A percentile compares a stretch with the other conserved stretches of the same genome.
Evolutionary conservation across 2,329 filamentous ascomycete species (phyloP).

Genomic region (Colletotrichum sansevieriae): DNA sequence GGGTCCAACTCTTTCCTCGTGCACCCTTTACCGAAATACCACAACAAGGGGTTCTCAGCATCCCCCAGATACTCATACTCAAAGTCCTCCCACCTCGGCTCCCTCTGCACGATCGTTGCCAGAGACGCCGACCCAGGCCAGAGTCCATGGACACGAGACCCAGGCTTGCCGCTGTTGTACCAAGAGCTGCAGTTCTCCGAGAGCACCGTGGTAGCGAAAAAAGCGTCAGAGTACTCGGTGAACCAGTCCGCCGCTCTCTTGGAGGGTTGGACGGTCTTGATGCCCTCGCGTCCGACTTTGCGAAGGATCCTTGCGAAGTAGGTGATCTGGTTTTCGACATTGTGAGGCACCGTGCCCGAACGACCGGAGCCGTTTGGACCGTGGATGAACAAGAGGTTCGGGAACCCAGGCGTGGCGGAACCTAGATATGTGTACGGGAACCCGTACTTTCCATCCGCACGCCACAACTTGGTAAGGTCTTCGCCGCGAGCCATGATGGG

Average conservation of each 20-base stretch:
- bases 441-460: constrained; percentile 65
- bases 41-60: constrained; percentile 67
- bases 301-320: constrained; percentile 77
- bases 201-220: constrained; percentile 67
- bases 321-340: constrained; percentile 74
- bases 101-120: constrained; percentile 67
- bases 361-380: constrained; percentile 71
- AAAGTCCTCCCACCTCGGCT: constrained; percentile 70
- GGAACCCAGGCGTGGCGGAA: constrained; percentile 72
- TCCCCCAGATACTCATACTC: constrained; percentile 61
- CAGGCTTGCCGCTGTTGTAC: constrained; percentile 77
- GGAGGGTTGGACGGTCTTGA: constrained; percentile 70
- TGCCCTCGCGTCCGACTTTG: constrained; percentile 75
- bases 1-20: constrained; percentile 69
- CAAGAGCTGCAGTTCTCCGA: constrained; percentile 76
- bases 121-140: constrained; percentile 79
- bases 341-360: constrained; percentile 76
- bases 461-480: constrained; percentile 70
- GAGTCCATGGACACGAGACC: constrained; percentile 73
- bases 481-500: constrained; percentile 67
- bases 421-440: constrained; percentile 79
- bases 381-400: constrained; percentile 75
- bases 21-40: constrained; percentile 77
- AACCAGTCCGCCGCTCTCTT: constrained; percentile 74
- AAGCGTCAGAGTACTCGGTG: constrained; percentile 68